Percentiles rank a stretch among this genome's conserved stretches.
Evolutionary conservation across 2,329 filamentous ascomycete genomes (phyloP).

Genomic region (Aquanectria penicillioides): DNA sequence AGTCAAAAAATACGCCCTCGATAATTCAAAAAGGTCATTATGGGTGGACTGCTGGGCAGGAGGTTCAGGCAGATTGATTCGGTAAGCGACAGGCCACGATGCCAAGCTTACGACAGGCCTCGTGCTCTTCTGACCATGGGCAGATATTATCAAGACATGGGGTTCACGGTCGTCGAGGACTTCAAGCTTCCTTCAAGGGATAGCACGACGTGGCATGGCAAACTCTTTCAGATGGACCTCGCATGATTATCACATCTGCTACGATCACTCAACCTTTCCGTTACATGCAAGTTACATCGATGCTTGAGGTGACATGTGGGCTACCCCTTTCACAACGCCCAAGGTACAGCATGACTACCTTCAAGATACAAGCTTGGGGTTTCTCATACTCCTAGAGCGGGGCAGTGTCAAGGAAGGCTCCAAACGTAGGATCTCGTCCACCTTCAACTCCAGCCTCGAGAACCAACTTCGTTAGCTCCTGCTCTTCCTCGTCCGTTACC

Average conservation of each 20-base stretch:
- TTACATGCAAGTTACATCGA: conserved; percentile 21
- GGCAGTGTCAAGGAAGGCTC: conserved; percentile 31
- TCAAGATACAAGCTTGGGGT: not conserved
- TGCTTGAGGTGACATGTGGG: too few relatives aligned
- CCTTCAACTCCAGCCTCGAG: conserved; percentile 41
- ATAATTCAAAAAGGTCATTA: conserved; percentile 28
- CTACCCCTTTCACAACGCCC: too few relatives aligned
- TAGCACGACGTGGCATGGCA: conserved; percentile 26
- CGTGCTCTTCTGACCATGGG: conserved; percentile 19
- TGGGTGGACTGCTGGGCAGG: conserved; percentile 44
- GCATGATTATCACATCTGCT: conserved; percentile 17
- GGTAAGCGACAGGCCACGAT: conserved; percentile 17
- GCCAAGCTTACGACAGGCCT: not conserved
- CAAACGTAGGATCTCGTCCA: conserved; percentile 34
- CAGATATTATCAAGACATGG: conserved; percentile 34
- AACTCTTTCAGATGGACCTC: conserved; percentile 30
- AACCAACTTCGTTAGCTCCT: conserved; percentile 44
- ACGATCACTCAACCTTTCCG: conserved; percentile 1
- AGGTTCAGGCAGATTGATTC: conserved; percentile 34
- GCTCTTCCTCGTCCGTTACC: conserved; percentile 48
- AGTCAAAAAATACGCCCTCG: conserved; percentile 30
- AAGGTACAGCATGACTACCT: not conserved
- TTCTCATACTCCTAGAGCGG: conserved; percentile 25
- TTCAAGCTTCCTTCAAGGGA: conserved; percentile 14
- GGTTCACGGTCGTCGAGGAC: conserved; percentile 25